Conservation (phyloP, 305 asterid genomes). For the Caryopteris hybrid region DNA sequence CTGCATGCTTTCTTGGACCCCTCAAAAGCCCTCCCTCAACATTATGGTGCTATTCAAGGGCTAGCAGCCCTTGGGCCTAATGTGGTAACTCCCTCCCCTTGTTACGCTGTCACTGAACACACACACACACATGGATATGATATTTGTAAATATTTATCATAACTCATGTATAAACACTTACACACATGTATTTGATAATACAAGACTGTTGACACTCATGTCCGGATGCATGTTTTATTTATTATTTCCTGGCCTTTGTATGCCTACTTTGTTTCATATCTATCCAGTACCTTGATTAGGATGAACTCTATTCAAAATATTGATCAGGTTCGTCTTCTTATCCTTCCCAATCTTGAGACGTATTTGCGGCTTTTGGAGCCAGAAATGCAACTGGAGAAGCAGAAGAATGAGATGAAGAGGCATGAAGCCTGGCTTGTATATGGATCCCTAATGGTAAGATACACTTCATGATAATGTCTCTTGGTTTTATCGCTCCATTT, state of each 20-base stretch:
- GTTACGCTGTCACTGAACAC: too few relatives aligned
- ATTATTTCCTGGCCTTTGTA: not conserved
- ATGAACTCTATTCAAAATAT: constrained; percentile 4
- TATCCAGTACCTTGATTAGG: not conserved
- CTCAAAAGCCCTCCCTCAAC: constrained; percentile 81
- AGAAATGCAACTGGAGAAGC: constrained; percentile 89
- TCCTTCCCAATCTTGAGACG: constrained; percentile 84
- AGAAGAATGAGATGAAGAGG: constrained; percentile 87
- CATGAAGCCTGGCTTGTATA: constrained; percentile 98
- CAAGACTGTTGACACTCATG: not conserved
- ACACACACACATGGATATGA: too few relatives aligned
- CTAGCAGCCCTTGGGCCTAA: constrained; percentile 89
- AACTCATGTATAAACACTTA: not conserved
- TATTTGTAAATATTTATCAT: not conserved
- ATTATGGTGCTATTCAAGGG: constrained; percentile 97
- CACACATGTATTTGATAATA: not conserved
- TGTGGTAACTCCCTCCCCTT: constrained; percentile 50
- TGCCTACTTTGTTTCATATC: not conserved
- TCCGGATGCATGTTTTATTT: not conserved
- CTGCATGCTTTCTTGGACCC: constrained; percentile 84
- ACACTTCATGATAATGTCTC: not conserved
- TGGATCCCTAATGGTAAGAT: constrained; percentile 82
- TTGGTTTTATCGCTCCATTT: constrained; percentile 3
- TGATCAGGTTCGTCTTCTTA: constrained; percentile 65
- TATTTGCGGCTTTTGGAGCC: constrained; percentile 85